These are phyloP conservation scores for Boletus sp. DNA, from an alignment of 768 basidiomycete genomes.

Conservation along the genomic window DNA sequence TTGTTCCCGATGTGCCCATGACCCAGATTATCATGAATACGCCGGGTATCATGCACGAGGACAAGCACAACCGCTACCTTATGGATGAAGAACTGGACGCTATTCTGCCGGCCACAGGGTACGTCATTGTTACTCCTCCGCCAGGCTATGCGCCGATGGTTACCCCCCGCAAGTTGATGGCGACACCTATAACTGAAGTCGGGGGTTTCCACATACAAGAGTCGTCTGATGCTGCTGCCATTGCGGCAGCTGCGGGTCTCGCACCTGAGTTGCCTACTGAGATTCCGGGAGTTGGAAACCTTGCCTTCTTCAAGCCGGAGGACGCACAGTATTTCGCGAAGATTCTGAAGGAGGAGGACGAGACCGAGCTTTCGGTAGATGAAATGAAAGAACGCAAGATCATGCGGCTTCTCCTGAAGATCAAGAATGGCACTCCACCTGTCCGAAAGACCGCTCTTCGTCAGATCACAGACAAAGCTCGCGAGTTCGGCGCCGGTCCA, in stretches of 20 bases:
- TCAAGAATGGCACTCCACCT: conserved; percentile 99
- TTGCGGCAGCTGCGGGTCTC: conserved; percentile 87
- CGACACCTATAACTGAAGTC: conserved; percentile 50
- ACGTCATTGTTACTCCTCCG: conserved; percentile 90
- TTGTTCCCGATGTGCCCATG: conserved; percentile 66
- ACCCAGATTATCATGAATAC: conserved; percentile 86
- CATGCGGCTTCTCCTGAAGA: conserved; percentile 95
- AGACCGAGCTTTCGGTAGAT: conserved; percentile 87
- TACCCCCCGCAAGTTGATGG: conserved; percentile 61
- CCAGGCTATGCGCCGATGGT: conserved; percentile 86
- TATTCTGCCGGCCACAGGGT: conserved; percentile 83
- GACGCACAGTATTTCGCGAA: conserved; percentile 98
- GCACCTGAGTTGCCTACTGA: conserved; percentile 94
- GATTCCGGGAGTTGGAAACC: conserved; percentile 94
- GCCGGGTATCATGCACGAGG: conserved; percentile 79
- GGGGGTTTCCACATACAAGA: conserved; percentile 98
- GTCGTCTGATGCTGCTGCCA: conserved; percentile 84
- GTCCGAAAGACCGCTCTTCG: conserved; percentile 96
- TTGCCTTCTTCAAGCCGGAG: conserved; percentile 98
- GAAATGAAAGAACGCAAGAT: conserved; percentile 99
- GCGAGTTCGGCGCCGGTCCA: conserved; percentile 97
- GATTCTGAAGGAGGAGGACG: conserved; percentile 93
- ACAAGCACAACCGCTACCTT: conserved; percentile 95
- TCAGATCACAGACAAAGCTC: conserved; percentile 98
- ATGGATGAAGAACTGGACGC: conserved; percentile 95